Base-by-base conservation (phyloP, 345 rosid genomes). In the Nasturtium officinale region DNA sequence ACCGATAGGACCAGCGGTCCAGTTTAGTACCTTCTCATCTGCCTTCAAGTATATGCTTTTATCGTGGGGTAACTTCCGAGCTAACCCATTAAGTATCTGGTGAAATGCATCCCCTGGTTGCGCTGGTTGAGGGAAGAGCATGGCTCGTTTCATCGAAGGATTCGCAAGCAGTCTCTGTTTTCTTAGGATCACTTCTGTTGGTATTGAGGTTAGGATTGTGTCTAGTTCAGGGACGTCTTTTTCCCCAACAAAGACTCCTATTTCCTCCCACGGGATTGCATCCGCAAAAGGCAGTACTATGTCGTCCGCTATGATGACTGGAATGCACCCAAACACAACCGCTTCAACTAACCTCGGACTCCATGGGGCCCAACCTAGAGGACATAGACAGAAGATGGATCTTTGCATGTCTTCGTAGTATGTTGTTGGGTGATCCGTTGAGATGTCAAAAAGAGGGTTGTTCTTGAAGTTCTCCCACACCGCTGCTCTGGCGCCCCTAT, bases 321-420 rank as follows among this genome's bases (percentile, higher is more conserved):
- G 98, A 59, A 95, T 91, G 85, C 99, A 95, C 2, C 99, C 99
- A 43, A 95, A 95, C 33, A 95, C 99, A 60, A 95, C 99, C 3
- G 99, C 99, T 85, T 95, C 99, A 2, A 95, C 99, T 17, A 95
- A 79, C 78, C 97, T 85, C 0, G 99, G 97, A 69, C 99, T 95
- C 99, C 99, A 95, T 2, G 99, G 99, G 0, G 99, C 97, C 99
- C 99, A 95, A 0, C 99, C 97, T 21, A 95, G 85, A 2, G 97
- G 96, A 75, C 99, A 95, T 79, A 95, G 69, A 72, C 97, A 95
- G 83, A 94, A 91, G 67, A 91, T 82, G 28, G 97, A 83, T 75
- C 98, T 81, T 32, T 94, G 98, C 98, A 94, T 94, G 72, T 94
- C 98, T 85, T 94, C 97, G 2, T 94, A 94, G 78, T 91, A 94